phyloP scores from a whole-genome alignment of 495 filamentous ascomycete species.

The Amphirosellinia nigrospora region DNA sequence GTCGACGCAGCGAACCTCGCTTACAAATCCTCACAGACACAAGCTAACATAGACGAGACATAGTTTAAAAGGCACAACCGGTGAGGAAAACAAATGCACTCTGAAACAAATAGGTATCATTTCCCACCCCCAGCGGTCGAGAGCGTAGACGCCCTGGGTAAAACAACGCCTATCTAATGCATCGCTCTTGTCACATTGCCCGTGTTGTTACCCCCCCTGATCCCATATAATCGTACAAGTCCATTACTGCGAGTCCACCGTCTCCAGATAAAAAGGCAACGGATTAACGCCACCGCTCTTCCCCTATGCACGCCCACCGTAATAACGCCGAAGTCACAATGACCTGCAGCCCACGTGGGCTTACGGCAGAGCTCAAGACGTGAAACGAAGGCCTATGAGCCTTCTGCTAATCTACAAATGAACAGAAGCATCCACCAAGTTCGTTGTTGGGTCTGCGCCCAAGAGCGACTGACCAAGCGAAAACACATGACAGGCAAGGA shows the following conservation, averaged over 20 bases:
- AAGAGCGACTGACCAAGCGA: not conserved
- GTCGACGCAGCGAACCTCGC: not conserved
- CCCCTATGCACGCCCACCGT: not conserved
- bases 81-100: not conserved
- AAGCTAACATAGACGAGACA: not conserved
- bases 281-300: conserved; percentile 18
- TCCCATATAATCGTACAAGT: conserved; percentile 34
- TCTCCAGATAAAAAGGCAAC: not conserved
- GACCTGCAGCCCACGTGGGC: not conserved
- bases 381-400: not conserved
- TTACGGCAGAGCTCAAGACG: not conserved
- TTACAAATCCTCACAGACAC: not conserved
- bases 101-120: conserved; percentile 34
- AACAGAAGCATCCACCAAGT: not conserved
- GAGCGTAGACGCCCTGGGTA: not conserved
- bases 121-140: not conserved
- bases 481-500: not conserved
- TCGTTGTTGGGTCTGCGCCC: not conserved
- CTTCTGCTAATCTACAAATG: not conserved
- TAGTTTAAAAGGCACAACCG: not conserved
- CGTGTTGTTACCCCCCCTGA: conserved; percentile 8
- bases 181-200: conserved; percentile 23
- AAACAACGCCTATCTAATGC: conserved; percentile 44
- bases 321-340: conserved; percentile 4
- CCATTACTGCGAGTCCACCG: conserved; percentile 11